Evolutionary conservation across 2,329 filamentous ascomycete genomes (phyloP), one percentile per base, ranked within the genome.

Genomic region (Phialophora chinensis): DNA sequence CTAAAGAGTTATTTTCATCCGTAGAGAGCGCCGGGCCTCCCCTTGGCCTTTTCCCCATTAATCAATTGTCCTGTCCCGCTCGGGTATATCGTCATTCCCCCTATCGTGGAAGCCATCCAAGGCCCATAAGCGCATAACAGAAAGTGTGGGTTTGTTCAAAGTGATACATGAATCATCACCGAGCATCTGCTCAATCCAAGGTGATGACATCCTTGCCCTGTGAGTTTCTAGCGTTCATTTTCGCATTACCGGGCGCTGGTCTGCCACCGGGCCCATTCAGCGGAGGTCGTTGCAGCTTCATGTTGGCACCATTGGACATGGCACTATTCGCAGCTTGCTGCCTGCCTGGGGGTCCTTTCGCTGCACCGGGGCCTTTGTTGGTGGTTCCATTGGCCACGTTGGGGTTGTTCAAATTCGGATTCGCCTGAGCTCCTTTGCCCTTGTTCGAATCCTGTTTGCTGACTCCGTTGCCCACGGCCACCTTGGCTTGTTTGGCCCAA

Each of bases 401-500:
- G 31, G 56, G 17, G 17, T 55, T 60, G 29, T 38, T 58, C 33
- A 25, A 14, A 12, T 63, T 54, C n/a, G 49, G 11, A 57, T 58
- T 44, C 17, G 10, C 52, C 25, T 12, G 49, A 2, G n/a, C 33
- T 29, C 38, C 33, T 27, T 66, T 65, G 25, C 42, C 38, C 62
- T 60, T 55, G 49, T 54, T 60, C 10, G 31, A 20, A 27, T 31
- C 14, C 33, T 50, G 33, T 12, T 31, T 65, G 33, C 42, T 44
- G 31, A 5, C 14, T 27, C 17, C 49, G 25, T 59, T 47, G 60
- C 53, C 52, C 57, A 17, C 62, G 27, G 57, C 49, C 20, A 54
- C 35, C 60, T 47, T 65, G 7, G 52, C 56, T 50, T 69, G 64
- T 44, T 68, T 69, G 23, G 67, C 63, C 66, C 68, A 72, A 2